A percentile compares a stretch with the other conserved stretches of the same genome.
Conservation (phyloP, 225 moss, liverwort and hornwort genomes). For the Climacium dendroides region DNA sequence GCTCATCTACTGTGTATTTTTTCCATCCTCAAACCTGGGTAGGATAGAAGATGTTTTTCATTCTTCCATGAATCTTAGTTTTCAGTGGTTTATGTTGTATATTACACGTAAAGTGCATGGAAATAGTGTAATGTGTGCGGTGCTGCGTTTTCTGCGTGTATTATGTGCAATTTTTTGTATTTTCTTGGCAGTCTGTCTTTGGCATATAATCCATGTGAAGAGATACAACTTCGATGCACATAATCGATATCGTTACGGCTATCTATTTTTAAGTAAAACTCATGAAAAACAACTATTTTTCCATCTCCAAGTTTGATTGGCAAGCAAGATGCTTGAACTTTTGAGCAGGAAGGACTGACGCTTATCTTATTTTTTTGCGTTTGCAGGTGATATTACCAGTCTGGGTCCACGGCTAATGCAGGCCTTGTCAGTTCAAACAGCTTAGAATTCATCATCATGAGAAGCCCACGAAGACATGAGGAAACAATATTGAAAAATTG, state of each 20-base stretch:
- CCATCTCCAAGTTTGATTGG: background rate
- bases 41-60: too few relatives aligned
- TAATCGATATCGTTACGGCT: too few relatives aligned
- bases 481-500: background rate
- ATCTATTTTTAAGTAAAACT: background rate
- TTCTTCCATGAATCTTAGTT: too few relatives aligned
- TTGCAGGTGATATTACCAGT: slow-evolving; percentile 73
- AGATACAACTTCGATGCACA: background rate
- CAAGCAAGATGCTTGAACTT: background rate
- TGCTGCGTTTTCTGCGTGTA: background rate
- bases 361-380: background rate
- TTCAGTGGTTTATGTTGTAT: background rate
- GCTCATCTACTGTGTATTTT: too few relatives aligned
- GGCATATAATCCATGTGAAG: background rate
- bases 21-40: too few relatives aligned
- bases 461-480: background rate
- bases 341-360: background rate
- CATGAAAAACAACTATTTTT: background rate
- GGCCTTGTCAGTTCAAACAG: slow-evolving; percentile 18
- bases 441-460: background rate
- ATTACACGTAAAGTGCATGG: background rate
- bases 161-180: background rate
- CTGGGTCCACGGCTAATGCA: slow-evolving; percentile 53
- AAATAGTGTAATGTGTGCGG: background rate
- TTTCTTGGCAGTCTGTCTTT: background rate